Conservation (phyloP, 2,329 filamentous ascomycete species). For the Pseudogymnoascus sp. region DNA sequence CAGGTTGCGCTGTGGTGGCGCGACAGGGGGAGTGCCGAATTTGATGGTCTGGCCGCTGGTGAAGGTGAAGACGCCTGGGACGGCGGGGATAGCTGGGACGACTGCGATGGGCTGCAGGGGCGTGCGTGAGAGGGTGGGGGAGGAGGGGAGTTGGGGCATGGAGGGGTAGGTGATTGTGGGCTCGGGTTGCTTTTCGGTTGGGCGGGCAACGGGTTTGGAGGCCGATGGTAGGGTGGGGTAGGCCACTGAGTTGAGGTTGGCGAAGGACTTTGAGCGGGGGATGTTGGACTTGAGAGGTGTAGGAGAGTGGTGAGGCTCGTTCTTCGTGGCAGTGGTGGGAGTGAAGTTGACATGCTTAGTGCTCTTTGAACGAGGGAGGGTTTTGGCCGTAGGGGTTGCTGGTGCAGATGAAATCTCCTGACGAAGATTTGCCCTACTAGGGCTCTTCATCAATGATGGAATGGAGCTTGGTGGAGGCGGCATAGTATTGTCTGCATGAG, state of each 20-base stretch:
- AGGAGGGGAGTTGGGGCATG: conserved; percentile 17
- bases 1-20: conserved; percentile 39
- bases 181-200: neutral
- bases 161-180: conserved; percentile 25
- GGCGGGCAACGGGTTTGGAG: conserved; percentile 20
- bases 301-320: conserved; percentile 42
- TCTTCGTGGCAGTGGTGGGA: conserved; percentile 46
- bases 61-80: conserved; percentile 56
- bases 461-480: conserved; percentile 18
- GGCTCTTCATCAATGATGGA: conserved; percentile 28
- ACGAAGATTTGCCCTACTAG: conserved; percentile 45
- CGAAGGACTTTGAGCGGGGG: conserved; percentile 36
- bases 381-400: conserved; percentile 50
- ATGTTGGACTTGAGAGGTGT: conserved; percentile 48
- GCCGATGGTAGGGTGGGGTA: conserved; percentile 30
- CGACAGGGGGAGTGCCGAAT: conserved; percentile 40
- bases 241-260: conserved; percentile 30
- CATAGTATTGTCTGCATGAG: conserved; percentile 19
- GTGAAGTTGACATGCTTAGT: conserved; percentile 76
- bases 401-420: conserved; percentile 47
- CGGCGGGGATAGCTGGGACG: conserved; percentile 11
- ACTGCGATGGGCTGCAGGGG: conserved; percentile 25
- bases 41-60: conserved; percentile 58
- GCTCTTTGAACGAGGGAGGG: conserved; percentile 43
- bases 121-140: conserved; percentile 10